Evolutionary conservation across 2,329 filamentous ascomycete genomes (phyloP).

Genomic region (Paradendryphiella salina): DNA sequence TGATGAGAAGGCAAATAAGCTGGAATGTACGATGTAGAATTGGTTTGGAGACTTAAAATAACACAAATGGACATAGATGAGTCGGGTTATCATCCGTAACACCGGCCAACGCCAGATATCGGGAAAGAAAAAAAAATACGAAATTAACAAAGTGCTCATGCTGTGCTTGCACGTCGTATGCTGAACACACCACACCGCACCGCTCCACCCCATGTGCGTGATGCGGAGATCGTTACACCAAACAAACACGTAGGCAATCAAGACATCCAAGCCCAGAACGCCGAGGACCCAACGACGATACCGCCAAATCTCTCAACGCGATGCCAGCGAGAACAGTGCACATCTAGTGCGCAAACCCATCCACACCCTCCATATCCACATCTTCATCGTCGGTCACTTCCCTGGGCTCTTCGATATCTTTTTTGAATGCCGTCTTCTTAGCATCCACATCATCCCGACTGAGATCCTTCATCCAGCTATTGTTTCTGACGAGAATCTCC

Average conservation of each 20-base stretch:
- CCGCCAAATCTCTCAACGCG: neutral
- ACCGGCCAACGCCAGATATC: slow-evolving; percentile 3
- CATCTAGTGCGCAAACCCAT: slow-evolving; percentile 13
- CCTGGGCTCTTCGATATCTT: slow-evolving; percentile 34
- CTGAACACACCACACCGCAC: neutral
- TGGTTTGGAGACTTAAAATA: neutral
- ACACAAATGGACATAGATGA: slow-evolving; percentile 10
- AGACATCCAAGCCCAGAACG: slow-evolving; percentile 8
- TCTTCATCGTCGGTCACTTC: slow-evolving; percentile 30
- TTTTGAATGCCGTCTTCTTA: slow-evolving; percentile 45
- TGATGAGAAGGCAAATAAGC: neutral
- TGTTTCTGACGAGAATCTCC: slow-evolving; percentile 52
- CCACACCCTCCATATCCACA: slow-evolving; percentile 41
- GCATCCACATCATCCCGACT: slow-evolving; percentile 53
- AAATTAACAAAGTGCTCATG: neutral
- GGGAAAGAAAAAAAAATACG: neutral
- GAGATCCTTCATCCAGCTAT: slow-evolving; percentile 52
- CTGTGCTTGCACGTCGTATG: slow-evolving; percentile 7
- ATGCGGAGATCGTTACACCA: slow-evolving; percentile 5
- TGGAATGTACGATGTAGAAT: slow-evolving; percentile 2
- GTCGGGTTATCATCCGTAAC: slow-evolving; percentile 9
- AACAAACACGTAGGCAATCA: slow-evolving; percentile 2
- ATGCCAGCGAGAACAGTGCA: neutral
- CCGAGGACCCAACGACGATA: slow-evolving; percentile 5
- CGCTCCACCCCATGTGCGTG: neutral